Percentiles rank a stretch among this genome's conserved stretches.
Evolutionary conservation across 1,284 basidiomycete species (phyloP).

Genomic region (Porodaedalea pini): DNA sequence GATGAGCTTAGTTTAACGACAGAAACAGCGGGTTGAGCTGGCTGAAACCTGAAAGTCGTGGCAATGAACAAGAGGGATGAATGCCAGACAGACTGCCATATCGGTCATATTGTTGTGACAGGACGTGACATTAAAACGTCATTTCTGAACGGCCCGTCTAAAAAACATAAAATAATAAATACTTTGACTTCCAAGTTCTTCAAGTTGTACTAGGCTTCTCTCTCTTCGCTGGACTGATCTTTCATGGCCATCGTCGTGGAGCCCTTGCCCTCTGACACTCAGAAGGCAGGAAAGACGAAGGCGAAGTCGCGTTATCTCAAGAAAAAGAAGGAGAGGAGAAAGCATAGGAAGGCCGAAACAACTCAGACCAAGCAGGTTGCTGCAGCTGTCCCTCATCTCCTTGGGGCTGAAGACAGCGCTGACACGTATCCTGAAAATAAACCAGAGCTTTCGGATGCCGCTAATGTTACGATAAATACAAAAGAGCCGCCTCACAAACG

Average conservation of each 20-base stretch:
- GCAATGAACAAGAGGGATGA: neutral
- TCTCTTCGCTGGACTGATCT: neutral
- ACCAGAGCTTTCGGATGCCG: slow-evolving; percentile 31
- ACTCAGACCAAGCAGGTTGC: slow-evolving; percentile 12
- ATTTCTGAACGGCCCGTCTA: neutral
- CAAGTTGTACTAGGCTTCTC: too few relatives aligned
- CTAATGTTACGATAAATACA: slow-evolving; percentile 1
- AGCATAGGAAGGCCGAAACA: slow-evolving; percentile 43
- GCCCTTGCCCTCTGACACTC: neutral
- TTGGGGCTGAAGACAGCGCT: slow-evolving; percentile 19
- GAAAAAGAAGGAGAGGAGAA: slow-evolving; percentile 60
- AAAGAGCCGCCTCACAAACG: slow-evolving; percentile 38
- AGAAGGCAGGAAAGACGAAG: slow-evolving; percentile 45
- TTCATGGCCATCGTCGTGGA: slow-evolving; percentile 8
- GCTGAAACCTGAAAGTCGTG: neutral
- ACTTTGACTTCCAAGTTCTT: neutral
- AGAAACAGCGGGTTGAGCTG: neutral
- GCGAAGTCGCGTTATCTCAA: slow-evolving; percentile 64
- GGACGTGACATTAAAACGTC: neutral
- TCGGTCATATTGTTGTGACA: slow-evolving; percentile 2
- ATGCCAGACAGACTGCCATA: slow-evolving; percentile 7
- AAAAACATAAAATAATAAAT: neutral
- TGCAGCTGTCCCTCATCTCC: slow-evolving; percentile 10
- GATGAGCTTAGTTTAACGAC: neutral
- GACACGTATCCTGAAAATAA: slow-evolving; percentile 25